These are phyloP conservation scores for Chaetomium strumarium DNA, from an alignment of 2,329 filamentous ascomycete species.

Conservation along the genomic window DNA sequence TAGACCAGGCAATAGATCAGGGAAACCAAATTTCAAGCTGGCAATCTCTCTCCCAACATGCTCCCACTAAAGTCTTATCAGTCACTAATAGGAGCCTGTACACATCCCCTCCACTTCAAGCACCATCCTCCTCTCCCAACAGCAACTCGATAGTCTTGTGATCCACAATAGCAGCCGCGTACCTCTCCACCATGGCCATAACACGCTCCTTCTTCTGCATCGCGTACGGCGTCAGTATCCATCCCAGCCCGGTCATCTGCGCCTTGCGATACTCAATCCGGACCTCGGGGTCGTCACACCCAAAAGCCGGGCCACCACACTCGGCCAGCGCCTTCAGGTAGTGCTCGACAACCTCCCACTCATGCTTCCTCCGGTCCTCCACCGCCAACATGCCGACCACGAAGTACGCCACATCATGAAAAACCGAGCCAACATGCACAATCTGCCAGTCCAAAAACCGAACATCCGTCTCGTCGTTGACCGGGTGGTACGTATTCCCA, in stretches of 20 bases:
- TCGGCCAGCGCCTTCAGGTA: constrained; percentile 32
- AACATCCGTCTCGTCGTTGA: constrained; percentile 25
- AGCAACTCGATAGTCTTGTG: neutral
- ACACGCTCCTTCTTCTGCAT: neutral
- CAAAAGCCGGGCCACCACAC: constrained; percentile 28
- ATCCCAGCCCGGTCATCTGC: neutral
- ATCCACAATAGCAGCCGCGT: neutral
- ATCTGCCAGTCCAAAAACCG: constrained; percentile 30
- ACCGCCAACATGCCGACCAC: constrained; percentile 35
- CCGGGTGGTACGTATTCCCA: constrained; percentile 38
- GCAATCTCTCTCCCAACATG: too few relatives aligned
- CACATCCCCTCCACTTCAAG: too few relatives aligned
- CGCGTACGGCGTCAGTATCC: neutral
- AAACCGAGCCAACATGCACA: neutral
- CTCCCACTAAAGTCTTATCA: too few relatives aligned
- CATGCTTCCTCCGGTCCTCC: constrained; percentile 36
- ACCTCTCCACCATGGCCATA: neutral
- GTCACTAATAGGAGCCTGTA: too few relatives aligned
- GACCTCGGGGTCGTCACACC: neutral
- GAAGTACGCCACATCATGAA: constrained; percentile 39
- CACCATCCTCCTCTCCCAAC: too few relatives aligned
- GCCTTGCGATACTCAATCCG: neutral
- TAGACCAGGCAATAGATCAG: too few relatives aligned
- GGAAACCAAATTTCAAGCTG: too few relatives aligned
- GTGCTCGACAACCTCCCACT: constrained; percentile 34